Evolutionary conservation across 352 stramenopile genomes (phyloP), one percentile per base, ranked within the genome.

Genomic region (Phytopythium boreale): DNA sequence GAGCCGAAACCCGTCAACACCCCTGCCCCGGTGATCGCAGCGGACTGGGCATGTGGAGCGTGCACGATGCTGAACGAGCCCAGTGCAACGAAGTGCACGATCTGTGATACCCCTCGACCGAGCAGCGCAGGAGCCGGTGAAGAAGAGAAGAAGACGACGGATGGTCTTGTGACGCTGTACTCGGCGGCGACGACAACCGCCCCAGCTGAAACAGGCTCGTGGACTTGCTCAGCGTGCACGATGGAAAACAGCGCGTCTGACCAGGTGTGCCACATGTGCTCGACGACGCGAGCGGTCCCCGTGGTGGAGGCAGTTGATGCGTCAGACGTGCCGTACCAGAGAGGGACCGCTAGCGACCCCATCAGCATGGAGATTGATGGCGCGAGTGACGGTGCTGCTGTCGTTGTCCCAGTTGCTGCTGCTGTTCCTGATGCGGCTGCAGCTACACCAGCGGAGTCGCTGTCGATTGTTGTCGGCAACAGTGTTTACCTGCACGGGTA

Each of bases 21-120:
- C 24, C 52, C 60, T 49, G 63, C 19, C 2, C 36, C 55, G 11
- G 34, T 27, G 20, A 50, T 50, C 55, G 20, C 66, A 49, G 61
- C 39, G 8, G 77, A 92, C 58, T 94, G 85, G 87, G 80, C 84
- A 3, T 96, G 87, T 51, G 63, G 73, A 50, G 87, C 84, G 0
- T 95, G 87, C 36, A 95, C 87, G 10, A 92, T 91, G 76, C 67
- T 93, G 8, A 95, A 95, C 57, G 62, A 62, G 17, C 59, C 68
- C 0, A 71, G 71, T 52, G 74, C 71, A n/a, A 77, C 67, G 5
- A 93, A 92, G 59, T 95, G 87, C 51, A 74, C 74, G 0, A 84
- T 95, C 8, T 95, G 87, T 67, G 82, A 92, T 46, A 91, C 84
- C 11, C 52, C 62, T 36, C 68, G 75, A 51, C 59, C 81, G 10